Conservation (phyloP, 202 grass and related monocot species). For the Carex arenaria region DNA sequence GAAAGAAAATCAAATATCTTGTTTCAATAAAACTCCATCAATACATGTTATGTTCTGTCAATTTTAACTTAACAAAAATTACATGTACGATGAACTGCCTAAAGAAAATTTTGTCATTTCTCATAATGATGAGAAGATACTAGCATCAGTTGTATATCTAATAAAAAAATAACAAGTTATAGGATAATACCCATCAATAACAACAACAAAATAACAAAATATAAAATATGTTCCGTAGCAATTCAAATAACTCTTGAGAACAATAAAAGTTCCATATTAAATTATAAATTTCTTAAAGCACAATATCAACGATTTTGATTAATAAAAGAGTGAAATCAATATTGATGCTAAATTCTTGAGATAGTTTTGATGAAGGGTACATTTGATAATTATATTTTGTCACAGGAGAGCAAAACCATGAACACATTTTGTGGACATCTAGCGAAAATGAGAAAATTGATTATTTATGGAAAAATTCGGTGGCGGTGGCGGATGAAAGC, state of each 20-base stretch:
- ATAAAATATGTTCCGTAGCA: too few relatives aligned
- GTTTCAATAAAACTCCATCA: not conserved
- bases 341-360: not conserved
- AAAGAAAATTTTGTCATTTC: not conserved
- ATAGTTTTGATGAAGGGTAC: not conserved
- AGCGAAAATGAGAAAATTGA: not conserved
- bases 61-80: not conserved
- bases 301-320: not conserved
- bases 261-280: not conserved
- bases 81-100: not conserved
- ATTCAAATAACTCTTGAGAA: too few relatives aligned
- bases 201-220: too few relatives aligned
- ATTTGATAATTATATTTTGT: not conserved
- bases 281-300: not conserved
- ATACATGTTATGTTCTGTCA: not conserved
- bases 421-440: not conserved
- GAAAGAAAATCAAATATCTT: not conserved
- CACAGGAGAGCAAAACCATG: not conserved
- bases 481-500: slow-evolving; percentile 18
- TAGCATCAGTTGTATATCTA: not conserved
- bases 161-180: not conserved
- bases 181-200: not conserved
- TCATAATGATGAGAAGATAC: not conserved
- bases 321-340: not conserved
- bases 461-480: slow-evolving; percentile 15